Evolutionary conservation across 106 monocot species (phyloP), one percentile per base, ranked within the genome.

Genomic region (Ottelia alismoides): DNA sequence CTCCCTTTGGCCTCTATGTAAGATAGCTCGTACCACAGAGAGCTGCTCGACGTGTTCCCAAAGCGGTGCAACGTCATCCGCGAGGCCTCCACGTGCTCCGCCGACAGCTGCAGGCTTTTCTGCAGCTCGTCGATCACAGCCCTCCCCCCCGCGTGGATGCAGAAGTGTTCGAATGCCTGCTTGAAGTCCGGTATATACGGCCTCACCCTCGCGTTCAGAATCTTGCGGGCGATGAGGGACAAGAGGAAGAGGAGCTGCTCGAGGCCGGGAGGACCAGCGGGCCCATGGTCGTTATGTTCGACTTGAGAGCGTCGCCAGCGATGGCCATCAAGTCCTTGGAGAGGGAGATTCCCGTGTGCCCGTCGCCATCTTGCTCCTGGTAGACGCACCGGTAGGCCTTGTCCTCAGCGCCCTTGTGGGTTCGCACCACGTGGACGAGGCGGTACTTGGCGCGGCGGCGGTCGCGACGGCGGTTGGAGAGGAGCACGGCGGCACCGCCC

Each of bases 151-250:
- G n/a, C n/a, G n/a, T n/a, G n/a, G n/a, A n/a, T n/a, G n/a, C n/a
- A n/a, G n/a, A n/a, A n/a, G n/a, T n/a, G n/a, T n/a, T n/a, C n/a
- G n/a, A n/a, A n/a, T n/a, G n/a, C n/a, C n/a, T n/a, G n/a, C n/a
- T n/a, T n/a, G n/a, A n/a, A n/a, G n/a, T 74, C 68, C 0, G 74
- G 74, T 0, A 74, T 67, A 47, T 74, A 64, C 9, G 72, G 87
- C 49, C 69, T 76, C 56, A 27, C 20, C 30, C 31, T 56, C 30
- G 28, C 16, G 30, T 30, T 56, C 44, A 25, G 25, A 1, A 45
- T 16, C 25, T 59, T 59, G 16, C 45, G 43, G 24, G 58, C 44
- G 5, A 53, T 26, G 2, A 56, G 26, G 20, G 56, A 30, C n/a
- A 20, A 12, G 30, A 56, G 22, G 30, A 56, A 56, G 27, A 56